Evolutionary conservation across 768 basidiomycete genomes (phyloP).

Genomic region (Mycena pura): DNA sequence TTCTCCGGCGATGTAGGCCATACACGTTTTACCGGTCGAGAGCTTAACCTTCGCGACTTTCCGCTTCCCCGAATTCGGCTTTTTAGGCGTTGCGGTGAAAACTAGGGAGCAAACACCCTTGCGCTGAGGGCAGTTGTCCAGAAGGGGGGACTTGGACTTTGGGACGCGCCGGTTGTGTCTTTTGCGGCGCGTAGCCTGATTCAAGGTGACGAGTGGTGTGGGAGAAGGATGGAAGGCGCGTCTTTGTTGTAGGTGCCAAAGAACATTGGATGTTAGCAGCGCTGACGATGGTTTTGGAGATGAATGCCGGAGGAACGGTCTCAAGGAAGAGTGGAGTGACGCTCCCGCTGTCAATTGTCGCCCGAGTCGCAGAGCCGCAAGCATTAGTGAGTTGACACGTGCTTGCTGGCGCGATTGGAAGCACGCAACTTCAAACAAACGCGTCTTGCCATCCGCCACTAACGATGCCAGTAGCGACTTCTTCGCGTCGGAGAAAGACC

Average conservation of each 20-base stretch:
- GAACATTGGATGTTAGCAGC: slow-evolving; percentile 8
- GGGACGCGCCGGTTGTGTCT: slow-evolving; percentile 52
- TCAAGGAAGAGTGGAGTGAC: slow-evolving; percentile 42
- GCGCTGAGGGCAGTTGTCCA: slow-evolving; percentile 80
- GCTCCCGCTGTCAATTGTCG: too few species aligned
- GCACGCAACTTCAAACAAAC: background rate
- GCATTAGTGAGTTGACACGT: slow-evolving; percentile 35
- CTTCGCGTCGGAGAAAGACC: slow-evolving; percentile 48
- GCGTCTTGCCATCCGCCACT: slow-evolving; percentile 8
- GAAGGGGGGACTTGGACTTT: slow-evolving; percentile 79
- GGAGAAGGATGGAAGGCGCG: slow-evolving; percentile 72
- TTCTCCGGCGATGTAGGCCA: slow-evolving; percentile 96
- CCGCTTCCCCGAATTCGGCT: slow-evolving; percentile 98
- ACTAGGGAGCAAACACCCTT: slow-evolving; percentile 91
- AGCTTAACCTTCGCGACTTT: slow-evolving; percentile 96
- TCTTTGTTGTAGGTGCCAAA: slow-evolving; percentile 38
- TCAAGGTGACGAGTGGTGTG: slow-evolving; percentile 71
- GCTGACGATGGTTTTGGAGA: slow-evolving; percentile 28
- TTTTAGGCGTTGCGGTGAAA: slow-evolving; percentile 88
- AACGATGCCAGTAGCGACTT: slow-evolving; percentile 46
- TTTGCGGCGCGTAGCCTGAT: slow-evolving; percentile 85
- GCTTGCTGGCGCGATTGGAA: slow-evolving; percentile 2
- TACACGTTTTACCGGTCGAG: slow-evolving; percentile 84
- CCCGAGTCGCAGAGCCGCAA: slow-evolving; percentile 46
- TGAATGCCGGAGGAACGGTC: slow-evolving; percentile 31